phyloP scores from a whole-genome alignment of 768 basidiomycete genomes.

The Russula vinacea region DNA sequence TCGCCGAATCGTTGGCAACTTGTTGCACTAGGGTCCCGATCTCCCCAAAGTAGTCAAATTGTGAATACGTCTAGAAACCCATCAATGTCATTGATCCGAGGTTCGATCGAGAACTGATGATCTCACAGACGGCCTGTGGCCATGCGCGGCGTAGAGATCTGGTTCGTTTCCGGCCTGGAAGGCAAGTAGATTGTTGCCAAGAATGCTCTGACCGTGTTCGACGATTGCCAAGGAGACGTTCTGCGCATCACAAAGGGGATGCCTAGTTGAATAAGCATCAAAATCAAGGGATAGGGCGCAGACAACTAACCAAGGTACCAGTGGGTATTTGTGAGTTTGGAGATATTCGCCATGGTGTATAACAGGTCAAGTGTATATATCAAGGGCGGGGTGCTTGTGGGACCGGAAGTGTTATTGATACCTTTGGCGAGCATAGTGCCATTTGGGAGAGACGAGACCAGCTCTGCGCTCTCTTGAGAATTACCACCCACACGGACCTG shows the following conservation, averaged over 20 bases:
- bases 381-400: slow-evolving; percentile 68
- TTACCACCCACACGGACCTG: slow-evolving; percentile 74
- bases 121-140: slow-evolving; percentile 24
- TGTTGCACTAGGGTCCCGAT: slow-evolving; percentile 24
- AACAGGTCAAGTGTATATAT: slow-evolving; percentile 63
- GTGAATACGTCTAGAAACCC: slow-evolving; percentile 9
- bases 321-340: slow-evolving; percentile 51
- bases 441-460: slow-evolving; percentile 50
- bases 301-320: slow-evolving; percentile 56
- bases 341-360: slow-evolving; percentile 60
- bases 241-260: slow-evolving; percentile 61
- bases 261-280: slow-evolving; percentile 33
- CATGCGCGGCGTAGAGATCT: slow-evolving; percentile 56
- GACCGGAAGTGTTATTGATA: slow-evolving; percentile 36
- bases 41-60: slow-evolving; percentile 39
- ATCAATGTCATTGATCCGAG: neutral
- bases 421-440: slow-evolving; percentile 56
- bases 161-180: slow-evolving; percentile 77
- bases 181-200: slow-evolving; percentile 62
- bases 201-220: slow-evolving; percentile 53
- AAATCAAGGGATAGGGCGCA: no score
- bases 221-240: slow-evolving; percentile 55
- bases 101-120: neutral
- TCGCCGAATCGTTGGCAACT: slow-evolving; percentile 10
- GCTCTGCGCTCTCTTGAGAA: slow-evolving; percentile 62